A percentile compares a stretch with the other conserved stretches of the same genome.
Conservation (phyloP, 371 early-diverging fungal species). For the Conidiobolus coronatus region DNA sequence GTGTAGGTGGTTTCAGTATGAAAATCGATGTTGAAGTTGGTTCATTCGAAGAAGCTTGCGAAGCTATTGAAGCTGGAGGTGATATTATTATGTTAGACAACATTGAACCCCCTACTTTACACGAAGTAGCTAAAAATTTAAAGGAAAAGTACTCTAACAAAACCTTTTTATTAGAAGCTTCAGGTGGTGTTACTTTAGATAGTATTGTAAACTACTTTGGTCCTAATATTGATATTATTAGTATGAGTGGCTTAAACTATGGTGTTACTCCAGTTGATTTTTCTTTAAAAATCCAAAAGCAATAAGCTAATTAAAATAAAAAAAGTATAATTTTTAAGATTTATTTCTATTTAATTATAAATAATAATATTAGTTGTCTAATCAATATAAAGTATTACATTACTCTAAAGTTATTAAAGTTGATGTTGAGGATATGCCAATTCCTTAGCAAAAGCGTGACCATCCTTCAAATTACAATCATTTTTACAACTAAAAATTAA, state of each 20-base stretch:
- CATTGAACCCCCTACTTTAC: conserved; percentile 35
- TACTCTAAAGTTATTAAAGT: conserved; percentile 8
- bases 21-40: conserved; percentile 96
- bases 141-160: conserved; percentile 33
- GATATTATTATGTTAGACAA: conserved; percentile 91
- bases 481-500: conserved; percentile 56
- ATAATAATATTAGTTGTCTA: too few relatives aligned
- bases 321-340: too few relatives aligned
- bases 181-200: conserved; percentile 83
- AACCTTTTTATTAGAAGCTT: conserved; percentile 70
- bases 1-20: conserved; percentile 71
- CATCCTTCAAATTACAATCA: conserved; percentile 28
- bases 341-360: too few relatives aligned
- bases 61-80: conserved; percentile 90
- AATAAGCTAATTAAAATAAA: too few relatives aligned
- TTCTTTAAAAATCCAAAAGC: conserved; percentile 63
- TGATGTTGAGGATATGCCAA: conserved; percentile 7
- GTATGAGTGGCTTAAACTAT: conserved; percentile 81
- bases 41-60: conserved; percentile 74
- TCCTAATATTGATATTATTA: conserved; percentile 74
- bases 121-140: conserved; percentile 34
- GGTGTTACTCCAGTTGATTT: conserved; percentile 90
- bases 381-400: conserved; percentile 32
- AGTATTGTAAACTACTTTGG: conserved; percentile 61
- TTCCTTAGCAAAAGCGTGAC: not conserved